A percentile compares a stretch with the other conserved stretches of the same genome.
These are phyloP conservation scores for Anisogramma anomala DNA, from an alignment of 2,329 filamentous ascomycete genomes.

Conservation along the genomic window DNA sequence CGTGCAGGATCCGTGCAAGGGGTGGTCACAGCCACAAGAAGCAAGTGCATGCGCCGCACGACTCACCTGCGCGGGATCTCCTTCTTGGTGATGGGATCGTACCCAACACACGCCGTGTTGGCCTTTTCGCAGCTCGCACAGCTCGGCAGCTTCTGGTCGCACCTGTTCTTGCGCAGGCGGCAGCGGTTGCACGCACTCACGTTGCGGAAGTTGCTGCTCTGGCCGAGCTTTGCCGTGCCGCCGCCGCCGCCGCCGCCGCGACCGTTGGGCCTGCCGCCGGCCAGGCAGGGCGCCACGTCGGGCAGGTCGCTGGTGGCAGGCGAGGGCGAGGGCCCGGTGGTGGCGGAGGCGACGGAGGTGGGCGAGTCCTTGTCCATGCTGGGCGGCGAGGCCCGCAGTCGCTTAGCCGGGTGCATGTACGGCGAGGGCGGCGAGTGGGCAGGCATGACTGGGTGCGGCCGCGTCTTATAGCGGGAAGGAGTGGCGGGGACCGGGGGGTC, in stretches of 20 bases:
- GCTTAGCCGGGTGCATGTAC: conserved; percentile 42
- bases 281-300: conserved; percentile 21
- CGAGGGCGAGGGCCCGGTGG: conserved; percentile 28
- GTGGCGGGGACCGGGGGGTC: too few species aligned
- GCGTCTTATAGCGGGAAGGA: conserved; percentile 6
- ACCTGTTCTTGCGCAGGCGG: conserved; percentile 83
- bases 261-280: conserved; percentile 20
- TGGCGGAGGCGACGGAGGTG: conserved; percentile 26
- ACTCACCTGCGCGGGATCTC: conserved; percentile 80
- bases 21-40: too few species aligned
- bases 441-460: too few species aligned
- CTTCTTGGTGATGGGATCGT: conserved; percentile 91
- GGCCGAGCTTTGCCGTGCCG: conserved; percentile 34
- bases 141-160: conserved; percentile 83
- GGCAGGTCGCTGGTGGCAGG: conserved; percentile 22
- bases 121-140: conserved; percentile 90
- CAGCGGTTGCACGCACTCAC: conserved; percentile 94
- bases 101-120: conserved; percentile 82
- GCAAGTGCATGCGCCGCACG: too few species aligned
- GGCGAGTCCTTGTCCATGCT: conserved; percentile 29
- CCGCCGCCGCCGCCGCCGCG: conserved; percentile 21
- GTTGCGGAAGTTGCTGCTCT: conserved; percentile 64
- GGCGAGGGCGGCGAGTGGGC: conserved; percentile 38
- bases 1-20: too few species aligned
- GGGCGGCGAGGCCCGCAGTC: conserved; percentile 43